Evolutionary conservation across 192 early-diverging fungal genomes (phyloP), one percentile per base, ranked within the genome.

Genomic region (Backusella parvicylindrica): DNA sequence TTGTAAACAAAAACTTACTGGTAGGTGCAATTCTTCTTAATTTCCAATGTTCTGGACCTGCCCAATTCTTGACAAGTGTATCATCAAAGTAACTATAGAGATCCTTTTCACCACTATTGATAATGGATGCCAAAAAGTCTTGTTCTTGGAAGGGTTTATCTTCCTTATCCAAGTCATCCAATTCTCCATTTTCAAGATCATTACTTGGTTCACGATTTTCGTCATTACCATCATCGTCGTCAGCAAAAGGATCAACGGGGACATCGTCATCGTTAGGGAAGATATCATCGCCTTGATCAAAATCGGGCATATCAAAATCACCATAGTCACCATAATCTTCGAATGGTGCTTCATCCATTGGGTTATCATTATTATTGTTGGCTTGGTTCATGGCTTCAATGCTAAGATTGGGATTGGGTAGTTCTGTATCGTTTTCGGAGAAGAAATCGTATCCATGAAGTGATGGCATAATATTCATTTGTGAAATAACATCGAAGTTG

Each of bases 11-110:
- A 21, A 0, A 11, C 78, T 71, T 60, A 84, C 86, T 64, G 79
- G 66, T 28, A 74, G 38, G 67, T 31, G 66, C 33, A 21, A 36
- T n/a, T 30, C 79, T 75, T 65, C 83, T 81, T 70, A 94, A 74
- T 38, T 91, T 94, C 96, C 96, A 99, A 78, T 95, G 93, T 72
- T 93, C 94, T 13, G 96, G 95, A 15, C 97, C 97, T 8, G 96
- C 97, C 97, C 97, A 99, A 65, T 90, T 89, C 56, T 90, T 85
- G 75, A 90, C 75, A 63, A 96, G 87, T 13, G 88, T 90, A 31
- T 90, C 81, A 83, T 97, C 96, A 87, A 98, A 97, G 80, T 97
- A 96, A 26, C 89, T 89, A 72, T 96, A 93, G 71, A 93, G 84
- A 68, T 90, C 92, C 49, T 91, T 86, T 28, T 76, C 68, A 28